These are phyloP conservation scores for Irpex rosettiformis DNA, from an alignment of 1,284 basidiomycete species.

Conservation along the genomic window DNA sequence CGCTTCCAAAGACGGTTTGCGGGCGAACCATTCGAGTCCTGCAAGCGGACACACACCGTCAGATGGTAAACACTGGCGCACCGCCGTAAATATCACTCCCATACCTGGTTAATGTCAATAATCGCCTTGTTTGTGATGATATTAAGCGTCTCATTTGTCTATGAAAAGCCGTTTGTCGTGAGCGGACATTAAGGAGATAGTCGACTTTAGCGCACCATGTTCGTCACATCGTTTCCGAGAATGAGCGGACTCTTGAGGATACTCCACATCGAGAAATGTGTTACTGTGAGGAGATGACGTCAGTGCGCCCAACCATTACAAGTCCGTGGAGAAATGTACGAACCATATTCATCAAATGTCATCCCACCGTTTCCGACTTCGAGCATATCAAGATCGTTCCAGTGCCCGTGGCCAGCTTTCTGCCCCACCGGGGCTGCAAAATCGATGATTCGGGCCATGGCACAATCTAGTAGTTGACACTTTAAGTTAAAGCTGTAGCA, in stretches of 20 bases:
- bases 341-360: constrained; percentile 39
- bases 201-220: constrained; percentile 26
- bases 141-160: constrained; percentile 31
- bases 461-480: constrained; percentile 29
- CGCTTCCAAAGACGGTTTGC: constrained; percentile 32
- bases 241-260: constrained; percentile 40
- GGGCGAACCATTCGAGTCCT: constrained; percentile 26
- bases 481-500: background rate
- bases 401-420: constrained; percentile 36
- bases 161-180: background rate
- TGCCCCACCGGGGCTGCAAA: constrained; percentile 37
- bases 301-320: too few relatives aligned
- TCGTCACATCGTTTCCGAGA: constrained; percentile 37
- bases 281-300: constrained; percentile 25
- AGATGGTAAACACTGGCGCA: background rate
- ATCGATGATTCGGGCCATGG: constrained; percentile 36
- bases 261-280: constrained; percentile 43
- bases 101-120: constrained; percentile 31
- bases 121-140: constrained; percentile 36
- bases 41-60: background rate
- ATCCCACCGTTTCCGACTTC: constrained; percentile 42
- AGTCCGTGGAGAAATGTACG: constrained; percentile 2
- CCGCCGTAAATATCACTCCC: background rate
- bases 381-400: constrained; percentile 44
- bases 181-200: background rate